Evolutionary conservation across 1,284 basidiomycete genomes (phyloP).

Genomic region (Papiliotrema laurentii): DNA sequence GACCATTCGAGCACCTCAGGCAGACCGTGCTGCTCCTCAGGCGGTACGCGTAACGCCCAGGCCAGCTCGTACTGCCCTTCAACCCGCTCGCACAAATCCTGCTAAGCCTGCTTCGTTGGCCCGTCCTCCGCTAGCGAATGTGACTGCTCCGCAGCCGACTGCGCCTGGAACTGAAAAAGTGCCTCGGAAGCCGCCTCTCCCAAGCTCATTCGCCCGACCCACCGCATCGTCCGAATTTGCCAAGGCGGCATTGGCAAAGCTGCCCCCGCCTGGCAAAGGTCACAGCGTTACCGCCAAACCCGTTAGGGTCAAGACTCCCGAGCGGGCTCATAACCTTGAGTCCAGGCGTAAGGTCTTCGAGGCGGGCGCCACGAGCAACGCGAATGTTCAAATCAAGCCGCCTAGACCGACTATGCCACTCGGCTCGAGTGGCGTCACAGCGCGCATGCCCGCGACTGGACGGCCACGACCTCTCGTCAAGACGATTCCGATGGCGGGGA

Average conservation of each 20-base stretch:
- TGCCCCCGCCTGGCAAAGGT: conserved; percentile 26
- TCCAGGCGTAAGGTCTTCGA: conserved; percentile 26
- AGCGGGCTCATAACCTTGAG: conserved; percentile 25
- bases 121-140: background rate
- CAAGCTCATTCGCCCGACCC: conserved; percentile 6
- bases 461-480: background rate
- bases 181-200: background rate
- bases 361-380: conserved; percentile 8
- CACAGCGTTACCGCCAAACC: conserved; percentile 12
- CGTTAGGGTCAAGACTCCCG: conserved; percentile 15
- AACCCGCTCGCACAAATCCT: background rate
- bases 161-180: background rate
- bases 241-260: conserved; percentile 23
- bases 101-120: background rate
- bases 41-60: background rate
- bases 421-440: background rate
- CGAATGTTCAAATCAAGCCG: too few relatives aligned
- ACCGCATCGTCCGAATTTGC: conserved; percentile 21
- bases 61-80: background rate
- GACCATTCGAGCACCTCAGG: background rate
- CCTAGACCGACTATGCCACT: background rate
- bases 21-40: background rate
- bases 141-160: background rate
- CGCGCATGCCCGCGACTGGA: background rate
- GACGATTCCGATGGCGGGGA: conserved; percentile 22